A percentile compares a stretch with the other conserved stretches of the same genome.
Evolutionary conservation across 441 rosid genomes (phyloP).

Genomic region (Euphorbia corollata): DNA sequence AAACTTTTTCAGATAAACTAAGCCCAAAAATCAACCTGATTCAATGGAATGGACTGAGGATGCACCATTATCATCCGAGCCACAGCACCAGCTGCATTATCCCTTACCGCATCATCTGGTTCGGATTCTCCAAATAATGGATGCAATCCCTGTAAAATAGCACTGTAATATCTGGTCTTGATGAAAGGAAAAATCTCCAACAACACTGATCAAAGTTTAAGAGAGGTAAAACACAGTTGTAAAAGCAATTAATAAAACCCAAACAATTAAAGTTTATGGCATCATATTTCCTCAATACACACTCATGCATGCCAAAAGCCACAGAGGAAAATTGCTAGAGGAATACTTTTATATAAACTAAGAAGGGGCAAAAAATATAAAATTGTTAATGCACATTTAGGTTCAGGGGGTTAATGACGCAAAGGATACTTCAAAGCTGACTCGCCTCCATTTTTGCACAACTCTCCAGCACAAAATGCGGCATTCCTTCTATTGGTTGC

Average conservation of each 20-base stretch:
- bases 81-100: slow-evolving; percentile 98
- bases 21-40: slow-evolving; percentile 48
- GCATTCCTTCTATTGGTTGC: slow-evolving; percentile 97
- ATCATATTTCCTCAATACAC: background rate
- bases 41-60: slow-evolving; percentile 79
- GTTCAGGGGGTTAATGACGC: slow-evolving; percentile 12
- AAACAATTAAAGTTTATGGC: slow-evolving; percentile 1
- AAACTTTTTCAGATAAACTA: background rate
- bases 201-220: background rate
- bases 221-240: background rate
- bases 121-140: slow-evolving; percentile 92
- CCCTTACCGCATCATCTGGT: slow-evolving; percentile 89
- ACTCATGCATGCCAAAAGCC: slow-evolving; percentile 10
- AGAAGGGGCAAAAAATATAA: background rate
- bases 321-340: slow-evolving; percentile 3
- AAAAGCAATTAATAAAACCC: background rate
- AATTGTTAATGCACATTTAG: background rate
- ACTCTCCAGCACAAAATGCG: slow-evolving; percentile 95
- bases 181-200: slow-evolving; percentile 38
- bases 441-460: slow-evolving; percentile 93
- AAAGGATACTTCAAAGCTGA: slow-evolving; percentile 80
- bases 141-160: slow-evolving; percentile 60
- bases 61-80: slow-evolving; percentile 96
- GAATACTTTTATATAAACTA: too few relatives aligned
- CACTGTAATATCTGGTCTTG: slow-evolving; percentile 62